These are phyloP conservation scores for Coniochaeta hoffmannii DNA, from an alignment of 2,329 filamentous ascomycete genomes.

Conservation along the genomic window DNA sequence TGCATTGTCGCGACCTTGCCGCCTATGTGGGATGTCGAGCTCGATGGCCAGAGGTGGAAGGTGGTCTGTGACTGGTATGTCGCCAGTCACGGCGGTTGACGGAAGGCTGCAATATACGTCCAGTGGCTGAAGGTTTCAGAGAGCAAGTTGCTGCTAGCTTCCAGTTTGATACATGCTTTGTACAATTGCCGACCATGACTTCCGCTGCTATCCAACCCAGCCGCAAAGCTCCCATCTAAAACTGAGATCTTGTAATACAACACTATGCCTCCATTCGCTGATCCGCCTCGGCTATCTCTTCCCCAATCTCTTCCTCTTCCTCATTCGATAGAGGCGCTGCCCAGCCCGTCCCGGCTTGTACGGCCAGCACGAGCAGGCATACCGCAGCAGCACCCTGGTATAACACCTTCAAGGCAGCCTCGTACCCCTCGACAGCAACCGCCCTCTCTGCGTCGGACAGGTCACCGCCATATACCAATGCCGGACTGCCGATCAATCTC, in stretches of 20 bases:
- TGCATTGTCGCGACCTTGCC: slow-evolving; percentile 23
- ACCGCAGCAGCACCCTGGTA: slow-evolving; percentile 40
- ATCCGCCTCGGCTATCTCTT: slow-evolving; percentile 23
- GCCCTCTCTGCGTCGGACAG: slow-evolving; percentile 31
- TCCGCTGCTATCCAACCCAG: neutral
- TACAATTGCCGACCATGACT: neutral
- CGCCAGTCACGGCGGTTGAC: neutral
- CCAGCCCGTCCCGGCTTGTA: slow-evolving; percentile 47
- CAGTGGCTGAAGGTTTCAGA: no score
- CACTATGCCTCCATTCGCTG: slow-evolving; percentile 22
- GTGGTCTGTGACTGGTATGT: slow-evolving; percentile 30
- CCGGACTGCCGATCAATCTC: slow-evolving; percentile 42
- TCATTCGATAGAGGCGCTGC: slow-evolving; percentile 42
- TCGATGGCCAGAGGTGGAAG: slow-evolving; percentile 23
- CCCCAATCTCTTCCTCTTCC: slow-evolving; percentile 31
- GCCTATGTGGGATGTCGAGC: slow-evolving; percentile 27
- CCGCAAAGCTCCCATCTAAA: no score
- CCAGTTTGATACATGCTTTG: neutral
- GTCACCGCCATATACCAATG: slow-evolving; percentile 36
- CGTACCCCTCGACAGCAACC: slow-evolving; percentile 41
- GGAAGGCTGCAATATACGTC: neutral
- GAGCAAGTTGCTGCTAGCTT: no score
- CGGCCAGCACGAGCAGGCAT: slow-evolving; percentile 31
- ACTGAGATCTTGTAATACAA: no score
- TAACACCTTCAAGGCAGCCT: slow-evolving; percentile 33